Conservation (phyloP, 805 yeast species). For the Cyberlindnera bimundalis region DNA sequence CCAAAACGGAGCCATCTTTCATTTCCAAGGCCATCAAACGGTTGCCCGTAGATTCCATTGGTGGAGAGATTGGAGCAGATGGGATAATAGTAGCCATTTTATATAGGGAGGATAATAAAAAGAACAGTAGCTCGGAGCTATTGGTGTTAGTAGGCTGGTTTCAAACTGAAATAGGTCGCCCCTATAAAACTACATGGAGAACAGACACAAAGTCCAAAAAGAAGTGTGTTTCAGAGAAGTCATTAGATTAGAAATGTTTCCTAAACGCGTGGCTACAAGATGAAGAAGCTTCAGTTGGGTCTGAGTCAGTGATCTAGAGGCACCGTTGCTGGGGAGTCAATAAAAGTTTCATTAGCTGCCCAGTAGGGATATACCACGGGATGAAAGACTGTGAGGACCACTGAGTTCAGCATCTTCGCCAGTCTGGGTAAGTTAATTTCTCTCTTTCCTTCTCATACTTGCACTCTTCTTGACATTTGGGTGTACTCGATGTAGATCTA, state of each 20-base stretch:
- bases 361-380: constrained; percentile 2
- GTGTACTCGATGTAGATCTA: constrained; percentile 3
- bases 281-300: background rate
- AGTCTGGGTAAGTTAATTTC: constrained; percentile 3
- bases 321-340: background rate
- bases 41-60: constrained; percentile 80
- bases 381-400: constrained; percentile 4
- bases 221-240: constrained; percentile 8
- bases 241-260: constrained; percentile 9
- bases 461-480: constrained; percentile 10
- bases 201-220: background rate
- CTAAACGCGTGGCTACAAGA: background rate
- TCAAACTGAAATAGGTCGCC: constrained; percentile 11
- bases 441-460: constrained; percentile 15
- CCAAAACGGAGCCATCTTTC: constrained; percentile 78
- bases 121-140: constrained; percentile 15
- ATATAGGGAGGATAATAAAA: constrained; percentile 6
- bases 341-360: background rate
- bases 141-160: constrained; percentile 8
- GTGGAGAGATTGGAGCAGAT: constrained; percentile 85
- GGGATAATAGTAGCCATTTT: constrained; percentile 35
- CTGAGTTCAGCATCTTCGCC: constrained; percentile 7
- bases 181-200: constrained; percentile 8
- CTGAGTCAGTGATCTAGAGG: constrained; percentile 1
- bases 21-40: constrained; percentile 84